A percentile compares a stretch with the other conserved stretches of the same genome.
phyloP scores from a whole-genome alignment of 768 basidiomycete genomes.

The Calocera cornea region DNA sequence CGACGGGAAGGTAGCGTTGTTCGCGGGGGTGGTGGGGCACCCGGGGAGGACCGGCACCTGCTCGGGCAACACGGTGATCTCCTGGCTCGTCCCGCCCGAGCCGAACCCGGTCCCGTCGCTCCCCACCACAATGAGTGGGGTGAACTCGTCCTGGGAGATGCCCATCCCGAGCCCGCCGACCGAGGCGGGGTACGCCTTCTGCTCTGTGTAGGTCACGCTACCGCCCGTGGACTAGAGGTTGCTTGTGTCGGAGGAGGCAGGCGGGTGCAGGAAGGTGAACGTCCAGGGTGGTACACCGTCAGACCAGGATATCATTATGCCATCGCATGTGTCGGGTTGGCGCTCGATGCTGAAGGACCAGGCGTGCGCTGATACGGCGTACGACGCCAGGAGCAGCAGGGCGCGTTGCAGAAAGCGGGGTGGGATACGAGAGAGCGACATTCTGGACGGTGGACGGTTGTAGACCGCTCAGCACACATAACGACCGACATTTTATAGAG shows the following conservation, averaged over 20 bases:
- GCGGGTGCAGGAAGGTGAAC: neutral
- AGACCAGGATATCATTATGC: neutral
- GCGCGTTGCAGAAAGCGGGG: too few relatives aligned
- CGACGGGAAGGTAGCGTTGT: neutral
- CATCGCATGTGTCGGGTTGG: neutral
- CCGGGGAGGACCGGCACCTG: neutral
- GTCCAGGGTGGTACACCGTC: neutral
- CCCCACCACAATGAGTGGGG: neutral
- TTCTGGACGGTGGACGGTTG: too few relatives aligned
- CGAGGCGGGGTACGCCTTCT: neutral
- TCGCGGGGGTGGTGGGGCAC: neutral
- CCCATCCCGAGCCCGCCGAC: neutral
- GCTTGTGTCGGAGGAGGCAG: neutral
- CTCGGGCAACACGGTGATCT: neutral
- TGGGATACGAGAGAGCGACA: too few relatives aligned
- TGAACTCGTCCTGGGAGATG: neutral
- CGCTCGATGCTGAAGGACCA: neutral
- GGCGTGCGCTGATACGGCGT: neutral
- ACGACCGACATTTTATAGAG: too few relatives aligned
- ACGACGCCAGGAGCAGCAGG: too few relatives aligned
- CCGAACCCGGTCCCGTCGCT: neutral
- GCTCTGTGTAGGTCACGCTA: neutral
- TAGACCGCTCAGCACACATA: too few relatives aligned
- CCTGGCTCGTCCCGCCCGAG: neutral
- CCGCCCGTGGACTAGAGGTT: neutral